Percentiles rank a stretch among this genome's conserved stretches.
phyloP scores from a whole-genome alignment of 1,284 basidiomycete species.

The Irpex sp. region DNA sequence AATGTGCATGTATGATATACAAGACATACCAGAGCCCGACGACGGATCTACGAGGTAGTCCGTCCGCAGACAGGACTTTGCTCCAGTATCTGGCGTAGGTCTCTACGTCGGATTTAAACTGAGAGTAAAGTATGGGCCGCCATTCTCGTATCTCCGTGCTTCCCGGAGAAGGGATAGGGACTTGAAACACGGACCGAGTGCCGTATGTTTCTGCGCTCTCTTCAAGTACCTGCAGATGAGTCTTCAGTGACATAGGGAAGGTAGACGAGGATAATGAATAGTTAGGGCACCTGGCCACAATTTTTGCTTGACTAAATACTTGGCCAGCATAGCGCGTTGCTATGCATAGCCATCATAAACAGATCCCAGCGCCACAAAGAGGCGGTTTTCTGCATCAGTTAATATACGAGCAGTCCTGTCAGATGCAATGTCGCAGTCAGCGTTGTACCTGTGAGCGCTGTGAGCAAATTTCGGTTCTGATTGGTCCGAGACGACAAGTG shows the following conservation, averaged over 20 bases:
- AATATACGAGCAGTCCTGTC: neutral
- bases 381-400: neutral
- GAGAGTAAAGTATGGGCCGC: conserved; percentile 45
- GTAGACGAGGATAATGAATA: neutral
- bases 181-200: conserved; percentile 41
- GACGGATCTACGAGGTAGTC: conserved; percentile 49
- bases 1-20: neutral
- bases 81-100: conserved; percentile 52
- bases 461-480: neutral
- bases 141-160: conserved; percentile 36
- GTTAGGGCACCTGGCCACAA: neutral
- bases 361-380: neutral
- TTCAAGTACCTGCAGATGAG: conserved; percentile 50
- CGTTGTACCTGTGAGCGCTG: neutral
- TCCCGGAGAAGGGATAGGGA: conserved; percentile 37
- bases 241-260: conserved; percentile 21
- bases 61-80: conserved; percentile 34
- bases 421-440: neutral
- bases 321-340: neutral
- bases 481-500: neutral
- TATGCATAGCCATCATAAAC: neutral
- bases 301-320: neutral
- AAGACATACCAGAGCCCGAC: conserved; percentile 59
- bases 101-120: conserved; percentile 53
- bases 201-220: conserved; percentile 39